Conservation (phyloP, 1,139 yeast genomes). For the Diutina sp. region DNA sequence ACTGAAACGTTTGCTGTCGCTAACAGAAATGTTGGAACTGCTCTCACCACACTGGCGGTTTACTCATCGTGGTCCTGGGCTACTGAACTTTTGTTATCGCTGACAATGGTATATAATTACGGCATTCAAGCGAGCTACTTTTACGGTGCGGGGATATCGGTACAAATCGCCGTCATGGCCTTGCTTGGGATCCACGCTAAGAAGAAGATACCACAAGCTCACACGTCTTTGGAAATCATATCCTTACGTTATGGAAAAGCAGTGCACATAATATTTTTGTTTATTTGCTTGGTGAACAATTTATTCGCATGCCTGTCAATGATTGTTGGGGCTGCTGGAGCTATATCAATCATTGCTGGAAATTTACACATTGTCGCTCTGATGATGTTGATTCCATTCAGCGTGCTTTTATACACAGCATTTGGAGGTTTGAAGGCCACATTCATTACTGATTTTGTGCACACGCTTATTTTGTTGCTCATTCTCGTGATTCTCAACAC, state of each 20-base stretch:
- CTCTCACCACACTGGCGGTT: conserved; percentile 17
- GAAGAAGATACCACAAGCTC: conserved; percentile 17
- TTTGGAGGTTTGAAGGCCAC: conserved; percentile 90
- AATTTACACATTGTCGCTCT: conserved; percentile 19
- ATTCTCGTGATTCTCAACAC: conserved; percentile 10
- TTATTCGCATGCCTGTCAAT: conserved; percentile 19
- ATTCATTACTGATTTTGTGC: conserved; percentile 21
- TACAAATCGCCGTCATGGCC: conserved; percentile 17
- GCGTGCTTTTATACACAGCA: conserved; percentile 34
- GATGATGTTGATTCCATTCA: conserved; percentile 22
- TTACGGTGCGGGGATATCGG: conserved; percentile 16
- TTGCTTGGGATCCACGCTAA: conserved; percentile 18
- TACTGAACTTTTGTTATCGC: neutral
- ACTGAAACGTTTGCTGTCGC: conserved; percentile 21
- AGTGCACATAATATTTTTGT: conserved; percentile 18
- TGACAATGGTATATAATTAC: conserved; percentile 7
- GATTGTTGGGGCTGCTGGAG: conserved; percentile 26
- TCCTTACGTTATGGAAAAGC: conserved; percentile 17
- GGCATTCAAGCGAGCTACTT: conserved; percentile 16
- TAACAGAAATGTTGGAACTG: conserved; percentile 14
- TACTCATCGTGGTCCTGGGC: conserved; percentile 8
- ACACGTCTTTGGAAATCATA: conserved; percentile 18
- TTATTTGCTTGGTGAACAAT: conserved; percentile 18
- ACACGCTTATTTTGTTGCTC: conserved; percentile 5
- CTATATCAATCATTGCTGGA: conserved; percentile 20